Base-by-base conservation (phyloP, 805 yeast species). In the Candida andamanensis region DNA sequence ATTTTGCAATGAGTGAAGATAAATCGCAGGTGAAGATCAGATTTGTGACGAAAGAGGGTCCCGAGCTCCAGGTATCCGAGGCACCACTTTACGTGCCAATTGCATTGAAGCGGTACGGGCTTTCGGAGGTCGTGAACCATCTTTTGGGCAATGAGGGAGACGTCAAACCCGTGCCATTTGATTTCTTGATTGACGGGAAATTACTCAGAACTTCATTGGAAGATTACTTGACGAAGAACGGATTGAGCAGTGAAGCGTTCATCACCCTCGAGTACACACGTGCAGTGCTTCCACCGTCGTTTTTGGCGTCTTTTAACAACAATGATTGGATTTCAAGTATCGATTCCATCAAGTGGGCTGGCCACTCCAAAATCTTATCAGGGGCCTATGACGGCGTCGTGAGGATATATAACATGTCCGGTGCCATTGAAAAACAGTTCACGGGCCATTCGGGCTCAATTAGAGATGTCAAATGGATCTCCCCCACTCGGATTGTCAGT, bases 301-400 rank as follows among this genome's bases (percentile, higher is more conserved):
- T 76, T 50, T 65, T 87, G 42, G 86, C 94, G 3, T 80, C 95
- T 27, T 92, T 81, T 59, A 76, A 78, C 50, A 87, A 90, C 51
- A 95, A 90, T 41, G 98, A 92, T 59, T 92, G 98, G 98, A 76
- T 92, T 15, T 85, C 95, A 15, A 73, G 94, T 1, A 69, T 82
- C 16, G 76, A 76, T 50, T 56, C 80, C 46, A 39, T 65, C 57
- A 46, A 76, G 63, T 21, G 44, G 8, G 57, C 63, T 19, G 47
- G 54, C 4, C 57, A 63, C 26, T 70, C 78, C 19, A 71, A 72
- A 49, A 83, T 90, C 33, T 67, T 87, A 27, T 78, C 92, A 10
- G 98, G 97, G 24, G 79, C 95, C 0, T 92, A 89, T 52, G 98
- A 92, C 56, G 97, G 97, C 46, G 74, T 90, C 18, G 95, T 90